Evolutionary conservation across 768 basidiomycete genomes (phyloP).

Genomic region (Phanerodontia chrysosporium): DNA sequence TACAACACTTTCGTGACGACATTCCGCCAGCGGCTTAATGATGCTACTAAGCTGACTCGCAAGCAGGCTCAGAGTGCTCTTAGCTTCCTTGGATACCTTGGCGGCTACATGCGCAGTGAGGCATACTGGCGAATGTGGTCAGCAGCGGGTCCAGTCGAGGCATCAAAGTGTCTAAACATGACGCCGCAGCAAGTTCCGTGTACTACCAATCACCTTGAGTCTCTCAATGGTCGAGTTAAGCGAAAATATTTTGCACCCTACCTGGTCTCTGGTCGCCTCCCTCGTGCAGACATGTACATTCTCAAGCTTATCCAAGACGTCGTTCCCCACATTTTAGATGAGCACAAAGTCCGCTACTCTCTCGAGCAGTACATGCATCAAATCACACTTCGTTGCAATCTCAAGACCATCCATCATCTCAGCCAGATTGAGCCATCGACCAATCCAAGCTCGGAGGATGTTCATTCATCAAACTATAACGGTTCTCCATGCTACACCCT

Average conservation of each 20-base stretch:
- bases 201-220: conserved; percentile 35
- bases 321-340: background rate
- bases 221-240: conserved; percentile 31
- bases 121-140: conserved; percentile 29
- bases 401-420: too few species aligned
- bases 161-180: conserved; percentile 21
- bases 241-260: conserved; percentile 17
- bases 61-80: background rate
- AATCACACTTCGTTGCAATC: too few species aligned
- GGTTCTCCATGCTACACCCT: too few species aligned
- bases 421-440: too few species aligned
- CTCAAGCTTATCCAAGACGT: background rate
- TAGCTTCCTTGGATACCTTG: background rate
- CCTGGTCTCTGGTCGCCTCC: background rate
- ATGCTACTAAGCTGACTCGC: background rate
- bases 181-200: conserved; percentile 21
- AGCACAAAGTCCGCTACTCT: background rate
- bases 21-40: too few species aligned
- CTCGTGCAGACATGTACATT: background rate
- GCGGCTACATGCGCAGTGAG: background rate
- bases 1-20: too few species aligned
- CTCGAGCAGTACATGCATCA: too few species aligned
- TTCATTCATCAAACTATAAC: too few species aligned
- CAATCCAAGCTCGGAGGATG: too few species aligned
- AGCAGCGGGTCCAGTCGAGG: conserved; percentile 21